Evolutionary conservation across 2,329 filamentous ascomycete species (phyloP), one percentile per base, ranked within the genome.

Genomic region (Reticulascus tulasneorum): DNA sequence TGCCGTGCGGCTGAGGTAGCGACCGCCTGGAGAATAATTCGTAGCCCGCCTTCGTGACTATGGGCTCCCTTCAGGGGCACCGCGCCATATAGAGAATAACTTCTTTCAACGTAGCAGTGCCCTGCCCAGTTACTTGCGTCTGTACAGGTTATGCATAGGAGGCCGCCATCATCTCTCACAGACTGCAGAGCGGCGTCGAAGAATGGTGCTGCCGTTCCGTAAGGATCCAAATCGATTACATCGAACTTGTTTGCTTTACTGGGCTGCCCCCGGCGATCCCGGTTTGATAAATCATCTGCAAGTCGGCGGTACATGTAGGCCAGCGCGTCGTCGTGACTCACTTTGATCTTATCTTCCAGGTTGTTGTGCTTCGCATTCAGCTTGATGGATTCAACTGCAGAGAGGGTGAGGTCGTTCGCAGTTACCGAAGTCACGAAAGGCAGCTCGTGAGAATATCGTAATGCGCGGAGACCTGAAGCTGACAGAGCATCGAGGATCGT

Each of bases 71-170:
- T 95, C 42, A 91, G 66, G 0, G 93, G 88, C 12, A 90, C 68
- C 22, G 93, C 93, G 4, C 93, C 93, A 54, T 98, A 98, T n/a
- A 95, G 71, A 2, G 91, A 82, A 58, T 82, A 98, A 4, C 88
- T 79, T 68, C 98, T 98, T 59, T 98, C 93, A 3, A 86, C 82
- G 55, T 97, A 98, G 37, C 90, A 88, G 49, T 87, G 86, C 1
- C 91, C 95, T 2, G 91, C 91, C 75, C 90, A 98, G 3, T 98
- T 87, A 9, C 86, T 89, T 9, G 91, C 90, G 59, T 98, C 93
- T 0, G 93, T 98, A 62, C 93, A 98, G 2, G 93, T 98, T 6
- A 98, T 85, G 57, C 90, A 96, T 5, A 98, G 73, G 24, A 98
- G 71, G 5, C 93, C 93, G 2, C 91, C 91, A 49, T 96, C 87